Evolutionary conservation across 169 alveolate species (phyloP), one percentile per base, ranked within the genome.

Genomic region (Cryptosporidium ubiquitum): DNA sequence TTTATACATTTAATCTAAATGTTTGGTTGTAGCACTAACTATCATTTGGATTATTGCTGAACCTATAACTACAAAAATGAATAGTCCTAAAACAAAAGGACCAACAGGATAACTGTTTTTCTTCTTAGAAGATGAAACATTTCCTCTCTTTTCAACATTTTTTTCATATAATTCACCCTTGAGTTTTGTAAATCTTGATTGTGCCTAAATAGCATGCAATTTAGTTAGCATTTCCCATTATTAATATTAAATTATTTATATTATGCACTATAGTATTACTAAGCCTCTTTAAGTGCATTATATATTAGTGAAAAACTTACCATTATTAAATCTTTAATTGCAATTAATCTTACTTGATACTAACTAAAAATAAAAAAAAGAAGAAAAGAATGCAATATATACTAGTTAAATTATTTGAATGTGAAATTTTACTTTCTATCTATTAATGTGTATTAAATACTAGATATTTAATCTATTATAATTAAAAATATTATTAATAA

Each of bases 41-140:
- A 94, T 91, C 71, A 94, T 94, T 84, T 94, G 96, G 39, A 94
- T 86, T 20, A 94, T 84, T 31, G 96, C 96, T 5, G 96, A 94
- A 12, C 96, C 96, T n/a, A 94, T 91, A 47, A 94, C 96, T 33
- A 94, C 94, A 75, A 94, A 94, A 29, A 94, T 89, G 73, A 94
- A 94, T 10, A 93, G 93, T 60, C 93, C 96, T 64, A 94, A 79
- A 42, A 92, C 92, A 55, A 91, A 85, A 12, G 96, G 96, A 10
- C 95, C 95, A 6, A 94, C 96, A 1, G 95, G 94, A 58, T 92
- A 94, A 44, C 85, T 85, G 47, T 71, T 84, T 68, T 85, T 84
- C 66, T 20, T 55, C 84, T 69, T 91, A 7, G 68, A 51, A 26
- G 68, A 57, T 31, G 60, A 47, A 70, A 91, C 86, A 33, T 61